Conservation (phyloP, 805 yeast species). For the Myxozyma monticola region DNA sequence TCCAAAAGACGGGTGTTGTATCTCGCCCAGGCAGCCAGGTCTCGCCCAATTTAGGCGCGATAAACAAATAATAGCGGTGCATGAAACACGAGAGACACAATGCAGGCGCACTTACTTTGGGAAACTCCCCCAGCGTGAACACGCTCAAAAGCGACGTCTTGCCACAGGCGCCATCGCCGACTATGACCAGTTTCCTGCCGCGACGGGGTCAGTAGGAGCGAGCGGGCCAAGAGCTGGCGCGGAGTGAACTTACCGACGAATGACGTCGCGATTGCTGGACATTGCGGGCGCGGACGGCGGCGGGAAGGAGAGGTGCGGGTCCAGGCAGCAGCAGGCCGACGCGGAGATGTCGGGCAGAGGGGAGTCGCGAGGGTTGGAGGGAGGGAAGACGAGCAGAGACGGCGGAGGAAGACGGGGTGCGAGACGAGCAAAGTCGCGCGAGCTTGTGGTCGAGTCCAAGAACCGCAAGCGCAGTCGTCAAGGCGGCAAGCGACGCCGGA, state of each 20-base stretch:
- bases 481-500: no score
- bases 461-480: no score
- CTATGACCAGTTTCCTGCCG: constrained; percentile 29
- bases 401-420: no score
- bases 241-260: constrained; percentile 15
- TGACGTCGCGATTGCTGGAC: constrained; percentile 28
- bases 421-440: no score
- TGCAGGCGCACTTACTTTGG: constrained; percentile 54
- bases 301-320: not conserved
- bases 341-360: not conserved
- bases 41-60: not conserved
- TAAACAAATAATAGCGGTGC: no score
- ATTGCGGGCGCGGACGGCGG: constrained; percentile 6
- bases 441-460: no score
- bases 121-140: constrained; percentile 89
- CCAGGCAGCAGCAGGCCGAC: not conserved
- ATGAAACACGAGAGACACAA: not conserved
- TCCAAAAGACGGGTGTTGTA: not conserved
- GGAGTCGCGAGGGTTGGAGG: not conserved
- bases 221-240: not conserved
- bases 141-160: constrained; percentile 92
- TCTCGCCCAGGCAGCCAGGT: not conserved
- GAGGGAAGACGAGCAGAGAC: not conserved
- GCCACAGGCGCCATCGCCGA: constrained; percentile 73
- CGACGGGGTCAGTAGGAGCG: not conserved